Evolutionary conservation across 108 stramenopile species (phyloP).

Genomic region (Cyclostephanos tholiformis): DNA sequence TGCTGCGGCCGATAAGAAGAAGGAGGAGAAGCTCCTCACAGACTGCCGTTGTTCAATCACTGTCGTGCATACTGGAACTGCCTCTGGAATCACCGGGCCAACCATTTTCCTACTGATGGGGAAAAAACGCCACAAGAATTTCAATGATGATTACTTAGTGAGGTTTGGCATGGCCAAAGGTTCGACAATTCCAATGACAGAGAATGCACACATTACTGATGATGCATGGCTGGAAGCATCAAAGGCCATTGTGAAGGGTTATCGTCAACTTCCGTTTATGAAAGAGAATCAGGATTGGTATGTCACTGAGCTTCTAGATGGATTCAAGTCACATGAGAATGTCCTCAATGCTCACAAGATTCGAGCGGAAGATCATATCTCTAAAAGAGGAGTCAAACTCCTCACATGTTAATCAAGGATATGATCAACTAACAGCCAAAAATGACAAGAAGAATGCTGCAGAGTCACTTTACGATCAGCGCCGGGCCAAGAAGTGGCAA

Average conservation of each 20-base stretch:
- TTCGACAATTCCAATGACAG: slow-evolving; percentile 20
- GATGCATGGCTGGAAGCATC: slow-evolving; percentile 12
- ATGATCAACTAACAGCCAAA: slow-evolving; percentile 24
- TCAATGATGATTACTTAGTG: slow-evolving; percentile 12
- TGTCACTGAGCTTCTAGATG: slow-evolving; percentile 24
- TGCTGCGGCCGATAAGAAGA: too few species aligned
- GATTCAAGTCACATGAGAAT: slow-evolving; percentile 27
- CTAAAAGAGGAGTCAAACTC: slow-evolving; percentile 35
- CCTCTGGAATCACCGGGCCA: too few species aligned
- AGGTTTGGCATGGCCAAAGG: slow-evolving; percentile 9
- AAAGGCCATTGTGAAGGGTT: slow-evolving; percentile 17
- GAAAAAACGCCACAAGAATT: background rate
- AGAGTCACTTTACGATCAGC: slow-evolving; percentile 13
- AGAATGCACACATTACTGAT: slow-evolving; percentile 39
- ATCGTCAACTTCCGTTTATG: slow-evolving; percentile 16
- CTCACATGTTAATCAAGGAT: slow-evolving; percentile 33
- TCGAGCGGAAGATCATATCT: background rate
- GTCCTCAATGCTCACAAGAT: slow-evolving; percentile 11
- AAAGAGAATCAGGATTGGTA: slow-evolving; percentile 29
- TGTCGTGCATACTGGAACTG: too few species aligned
- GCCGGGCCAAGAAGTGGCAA: background rate
- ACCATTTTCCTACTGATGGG: too few species aligned
- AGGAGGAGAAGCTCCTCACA: too few species aligned
- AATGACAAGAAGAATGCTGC: slow-evolving; percentile 24
- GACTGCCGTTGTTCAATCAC: too few species aligned